A percentile compares a stretch with the other conserved stretches of the same genome.
phyloP scores from a whole-genome alignment of 2,329 filamentous ascomycete species.

The Microdochium paspali region DNA sequence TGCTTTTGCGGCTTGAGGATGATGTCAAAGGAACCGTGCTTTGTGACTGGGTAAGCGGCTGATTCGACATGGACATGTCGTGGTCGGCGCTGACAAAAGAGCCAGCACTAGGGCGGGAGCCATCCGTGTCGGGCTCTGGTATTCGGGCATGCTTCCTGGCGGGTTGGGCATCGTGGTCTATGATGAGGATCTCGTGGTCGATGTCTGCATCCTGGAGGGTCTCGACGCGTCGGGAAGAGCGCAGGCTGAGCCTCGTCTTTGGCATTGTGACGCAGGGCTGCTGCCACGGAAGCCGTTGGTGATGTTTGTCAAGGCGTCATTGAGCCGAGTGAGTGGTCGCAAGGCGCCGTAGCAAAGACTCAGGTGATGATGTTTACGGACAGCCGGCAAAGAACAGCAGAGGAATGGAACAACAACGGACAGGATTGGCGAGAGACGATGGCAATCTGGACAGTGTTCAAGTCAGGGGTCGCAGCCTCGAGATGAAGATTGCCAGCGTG shows the following conservation, averaged over 20 bases:
- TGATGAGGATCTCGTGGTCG: slow-evolving; percentile 61
- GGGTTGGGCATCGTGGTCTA: slow-evolving; percentile 35
- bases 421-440: too few relatives aligned
- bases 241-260: slow-evolving; percentile 22
- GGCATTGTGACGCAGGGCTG: slow-evolving; percentile 23
- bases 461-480: too few relatives aligned
- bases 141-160: too few relatives aligned
- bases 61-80: background rate
- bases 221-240: slow-evolving; percentile 44
- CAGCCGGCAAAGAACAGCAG: too few relatives aligned
- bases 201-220: slow-evolving; percentile 51
- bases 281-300: slow-evolving; percentile 13
- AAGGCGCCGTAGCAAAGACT: too few relatives aligned
- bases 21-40: background rate
- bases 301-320: slow-evolving; percentile 1
- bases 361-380: too few relatives aligned
- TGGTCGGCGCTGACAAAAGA: background rate
- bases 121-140: background rate
- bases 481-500: too few relatives aligned
- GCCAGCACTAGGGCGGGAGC: background rate
- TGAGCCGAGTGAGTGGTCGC: background rate
- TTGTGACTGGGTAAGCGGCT: background rate
- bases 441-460: too few relatives aligned
- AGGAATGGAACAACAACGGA: too few relatives aligned
- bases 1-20: background rate